These are phyloP conservation scores for Oryza longistaminata DNA, from an alignment of 176 grass and related monocot genomes.

Conservation along the genomic window DNA sequence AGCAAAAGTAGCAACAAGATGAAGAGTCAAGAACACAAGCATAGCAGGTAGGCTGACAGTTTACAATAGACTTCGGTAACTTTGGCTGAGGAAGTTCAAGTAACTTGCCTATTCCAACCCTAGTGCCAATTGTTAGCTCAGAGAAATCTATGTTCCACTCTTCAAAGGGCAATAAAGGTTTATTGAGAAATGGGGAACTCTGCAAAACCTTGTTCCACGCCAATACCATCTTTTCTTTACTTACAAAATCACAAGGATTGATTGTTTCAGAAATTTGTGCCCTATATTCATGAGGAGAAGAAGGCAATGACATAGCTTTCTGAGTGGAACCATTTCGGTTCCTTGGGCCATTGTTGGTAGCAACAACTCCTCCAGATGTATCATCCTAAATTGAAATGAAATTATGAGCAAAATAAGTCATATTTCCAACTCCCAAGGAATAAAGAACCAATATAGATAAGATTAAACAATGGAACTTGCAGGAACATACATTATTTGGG, in stretches of 20 bases:
- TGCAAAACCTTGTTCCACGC: constrained; percentile 88
- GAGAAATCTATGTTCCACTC: constrained; percentile 99
- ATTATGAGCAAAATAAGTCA: constrained; percentile 29
- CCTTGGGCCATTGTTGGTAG: constrained; percentile 52
- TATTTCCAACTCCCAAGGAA: constrained; percentile 24
- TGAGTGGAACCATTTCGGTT: constrained; percentile 58
- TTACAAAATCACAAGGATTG: constrained; percentile 64
- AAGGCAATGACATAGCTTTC: constrained; percentile 91
- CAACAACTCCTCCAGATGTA: constrained; percentile 39
- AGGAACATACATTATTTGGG: constrained; percentile 57
- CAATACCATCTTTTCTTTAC: constrained; percentile 70
- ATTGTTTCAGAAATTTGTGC: constrained; percentile 52
- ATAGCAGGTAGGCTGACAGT: constrained; percentile 3
- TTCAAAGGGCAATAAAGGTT: constrained; percentile 88
- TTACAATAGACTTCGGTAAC: constrained; percentile 17
- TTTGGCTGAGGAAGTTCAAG: constrained; percentile 26
- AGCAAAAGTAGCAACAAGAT: constrained; percentile 18
- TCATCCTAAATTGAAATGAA: constrained; percentile 62
- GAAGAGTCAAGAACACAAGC: constrained; percentile 21
- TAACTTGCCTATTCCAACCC: constrained; percentile 95
- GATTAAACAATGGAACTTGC: constrained; percentile 2
- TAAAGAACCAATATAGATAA: constrained; percentile 27
- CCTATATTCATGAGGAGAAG: constrained; percentile 93
- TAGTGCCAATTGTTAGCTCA: constrained; percentile 93
- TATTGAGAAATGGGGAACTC: constrained; percentile 78